phyloP scores from a whole-genome alignment of 371 early-diverging fungal genomes.

The Mortierella sp. region DNA sequence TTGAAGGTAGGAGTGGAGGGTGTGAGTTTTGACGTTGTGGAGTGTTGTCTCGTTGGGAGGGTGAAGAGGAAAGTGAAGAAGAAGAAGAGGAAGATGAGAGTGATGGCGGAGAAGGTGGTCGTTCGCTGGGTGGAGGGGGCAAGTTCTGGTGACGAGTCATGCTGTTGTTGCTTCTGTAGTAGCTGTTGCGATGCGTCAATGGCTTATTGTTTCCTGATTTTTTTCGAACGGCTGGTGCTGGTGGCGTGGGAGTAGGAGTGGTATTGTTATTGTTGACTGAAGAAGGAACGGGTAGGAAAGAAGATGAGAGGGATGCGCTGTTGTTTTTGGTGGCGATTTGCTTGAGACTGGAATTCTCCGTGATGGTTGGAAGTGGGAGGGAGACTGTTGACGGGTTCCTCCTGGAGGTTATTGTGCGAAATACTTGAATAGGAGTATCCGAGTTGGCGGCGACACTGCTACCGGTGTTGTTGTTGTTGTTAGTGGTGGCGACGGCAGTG shows the following conservation, averaged over 20 bases:
- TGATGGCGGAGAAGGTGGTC: not conserved
- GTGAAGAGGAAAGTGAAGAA: not conserved
- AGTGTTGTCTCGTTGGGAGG: not conserved
- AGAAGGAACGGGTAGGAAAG: not conserved
- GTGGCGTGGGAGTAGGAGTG: not conserved
- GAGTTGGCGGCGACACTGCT: not conserved
- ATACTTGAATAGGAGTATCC: not conserved
- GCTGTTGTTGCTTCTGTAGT: not conserved
- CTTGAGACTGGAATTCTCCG: not conserved
- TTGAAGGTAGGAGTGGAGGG: not conserved
- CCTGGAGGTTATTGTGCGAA: not conserved
- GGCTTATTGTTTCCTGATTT: not conserved
- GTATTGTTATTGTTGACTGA: not conserved
- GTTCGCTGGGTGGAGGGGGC: not conserved
- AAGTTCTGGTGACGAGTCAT: not conserved
- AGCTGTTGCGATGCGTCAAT: not conserved
- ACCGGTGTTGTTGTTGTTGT: not conserved
- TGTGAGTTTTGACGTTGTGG: not conserved
- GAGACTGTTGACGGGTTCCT: not conserved
- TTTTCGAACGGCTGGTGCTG: not conserved
- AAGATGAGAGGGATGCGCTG: not conserved
- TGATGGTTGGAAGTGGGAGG: not conserved
- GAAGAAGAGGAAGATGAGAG: not conserved
- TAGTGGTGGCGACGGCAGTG: not conserved
- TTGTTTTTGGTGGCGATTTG: not conserved